A percentile compares a stretch with the other conserved stretches of the same genome.
phyloP scores from a whole-genome alignment of 768 basidiomycete species.

The Lentinula lateritia region DNA sequence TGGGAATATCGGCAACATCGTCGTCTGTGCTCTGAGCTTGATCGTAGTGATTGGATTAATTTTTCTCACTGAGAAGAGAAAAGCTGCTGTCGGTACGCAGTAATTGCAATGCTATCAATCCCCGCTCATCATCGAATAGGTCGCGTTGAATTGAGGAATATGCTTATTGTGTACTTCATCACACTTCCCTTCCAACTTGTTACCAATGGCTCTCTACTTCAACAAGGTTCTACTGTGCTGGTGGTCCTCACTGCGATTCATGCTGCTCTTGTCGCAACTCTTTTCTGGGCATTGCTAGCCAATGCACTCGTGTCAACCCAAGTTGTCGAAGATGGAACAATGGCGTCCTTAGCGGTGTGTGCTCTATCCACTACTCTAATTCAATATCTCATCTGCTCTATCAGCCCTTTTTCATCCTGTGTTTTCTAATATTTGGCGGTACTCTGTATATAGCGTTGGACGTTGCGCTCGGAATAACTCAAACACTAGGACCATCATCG shows the following conservation, averaged over 20 bases:
- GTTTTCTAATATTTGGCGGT: constrained; percentile 56
- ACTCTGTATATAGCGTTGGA: constrained; percentile 86
- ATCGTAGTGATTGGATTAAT: constrained; percentile 53
- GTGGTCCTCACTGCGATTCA: constrained; percentile 74
- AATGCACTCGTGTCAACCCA: constrained; percentile 83
- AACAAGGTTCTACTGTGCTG: constrained; percentile 73
- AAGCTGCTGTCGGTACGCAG: constrained; percentile 81
- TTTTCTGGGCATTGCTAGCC: constrained; percentile 77
- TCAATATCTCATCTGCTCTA: background rate
- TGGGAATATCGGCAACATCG: constrained; percentile 84
- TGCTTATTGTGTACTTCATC: constrained; percentile 62
- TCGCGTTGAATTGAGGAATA: constrained; percentile 66
- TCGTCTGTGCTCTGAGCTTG: constrained; percentile 70
- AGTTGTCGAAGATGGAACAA: constrained; percentile 86
- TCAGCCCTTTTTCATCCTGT: constrained; percentile 1
- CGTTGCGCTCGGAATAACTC: constrained; percentile 60
- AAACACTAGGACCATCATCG: constrained; percentile 50
- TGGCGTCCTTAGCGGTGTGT: constrained; percentile 60
- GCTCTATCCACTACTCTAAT: background rate
- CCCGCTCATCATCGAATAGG: constrained; percentile 27
- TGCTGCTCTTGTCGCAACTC: constrained; percentile 64
- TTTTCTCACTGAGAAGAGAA: constrained; percentile 52
- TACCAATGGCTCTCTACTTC: constrained; percentile 71
- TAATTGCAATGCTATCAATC: background rate
- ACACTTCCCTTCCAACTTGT: constrained; percentile 77